Evolutionary conservation across 2,329 filamentous ascomycete species (phyloP), one percentile per base, ranked within the genome.

Genomic region (Trichophyton rubrum): DNA sequence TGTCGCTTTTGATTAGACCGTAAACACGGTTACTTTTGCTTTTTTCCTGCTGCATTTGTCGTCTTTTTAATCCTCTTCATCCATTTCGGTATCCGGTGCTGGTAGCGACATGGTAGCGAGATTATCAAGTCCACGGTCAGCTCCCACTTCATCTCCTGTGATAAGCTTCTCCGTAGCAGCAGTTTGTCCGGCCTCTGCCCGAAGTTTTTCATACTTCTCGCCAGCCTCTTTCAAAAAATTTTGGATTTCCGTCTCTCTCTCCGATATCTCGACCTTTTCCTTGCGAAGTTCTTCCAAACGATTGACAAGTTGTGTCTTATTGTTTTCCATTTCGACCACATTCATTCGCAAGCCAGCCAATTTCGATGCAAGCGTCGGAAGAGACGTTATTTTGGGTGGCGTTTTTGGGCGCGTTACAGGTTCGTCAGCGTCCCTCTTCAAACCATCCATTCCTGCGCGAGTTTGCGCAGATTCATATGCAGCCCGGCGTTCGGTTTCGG

Each of bases 391-490:
- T 63, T 83, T 86, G 2, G 89, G 83, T 0, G 87, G 87, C 1
- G 85, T 85, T 61, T 79, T 83, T 15, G 77, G 73, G 45, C 78
- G 70, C 55, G 70, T 64, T 38, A 64, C 64, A 45, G 58, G 62
- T 58, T 63, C 66, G 63, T 74, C 73, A 59, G 74, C 74, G 41
- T 76, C 66, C 51, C 72, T 72, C 53, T 75, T 71, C 22, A 87
- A 68, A 0, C 85, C 87, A 67, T 92, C 91, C 76, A 93, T 87
- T n/a, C 90, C 92, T 2, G 89, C 88, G 20, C 87, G 82, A 7
- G 89, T 91, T 75, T 97, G 92, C 3, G 89, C 86, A 9, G 85
- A 83, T 72, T 96, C 91, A 74, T 95, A 97, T 0, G 89, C 91
- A 1, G 87, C 89, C 61, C 85, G 85, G 15, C 82, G 76, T 66